These are phyloP conservation scores for Anthracocystis walkeri DNA, from an alignment of 1,284 basidiomycete species.

Conservation along the genomic window DNA sequence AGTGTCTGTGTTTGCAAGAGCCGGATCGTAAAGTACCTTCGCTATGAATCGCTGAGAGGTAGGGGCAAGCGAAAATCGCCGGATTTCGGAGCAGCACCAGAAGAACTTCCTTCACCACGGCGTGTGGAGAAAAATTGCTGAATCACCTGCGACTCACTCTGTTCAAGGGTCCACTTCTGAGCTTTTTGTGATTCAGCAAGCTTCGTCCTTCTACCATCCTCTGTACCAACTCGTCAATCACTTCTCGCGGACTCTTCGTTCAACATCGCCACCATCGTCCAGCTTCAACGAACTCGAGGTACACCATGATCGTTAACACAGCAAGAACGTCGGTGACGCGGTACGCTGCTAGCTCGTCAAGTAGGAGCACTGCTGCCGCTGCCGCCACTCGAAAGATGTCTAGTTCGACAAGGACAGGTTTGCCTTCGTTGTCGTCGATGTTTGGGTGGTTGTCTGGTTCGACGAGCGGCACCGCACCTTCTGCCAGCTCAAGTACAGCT, in stretches of 20 bases:
- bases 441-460: conserved; percentile 7
- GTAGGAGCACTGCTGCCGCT: background rate
- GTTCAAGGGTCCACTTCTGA: background rate
- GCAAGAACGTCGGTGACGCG: background rate
- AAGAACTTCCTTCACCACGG: no score
- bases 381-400: background rate
- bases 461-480: background rate
- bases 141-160: background rate
- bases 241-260: background rate
- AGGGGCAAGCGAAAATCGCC: no score
- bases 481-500: no score
- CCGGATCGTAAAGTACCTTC: no score
- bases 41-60: no score
- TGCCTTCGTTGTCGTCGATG: background rate
- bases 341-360: background rate
- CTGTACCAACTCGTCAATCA: background rate
- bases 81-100: no score
- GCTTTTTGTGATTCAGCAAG: background rate
- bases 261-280: background rate
- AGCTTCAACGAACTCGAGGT: no score
- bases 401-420: background rate
- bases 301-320: background rate
- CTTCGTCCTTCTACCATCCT: background rate
- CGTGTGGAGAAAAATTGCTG: background rate
- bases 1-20: no score